A percentile compares a stretch with the other conserved stretches of the same genome.
Evolutionary conservation across 768 basidiomycete species (phyloP).

Genomic region (Termitomyces eurrhizus): DNA sequence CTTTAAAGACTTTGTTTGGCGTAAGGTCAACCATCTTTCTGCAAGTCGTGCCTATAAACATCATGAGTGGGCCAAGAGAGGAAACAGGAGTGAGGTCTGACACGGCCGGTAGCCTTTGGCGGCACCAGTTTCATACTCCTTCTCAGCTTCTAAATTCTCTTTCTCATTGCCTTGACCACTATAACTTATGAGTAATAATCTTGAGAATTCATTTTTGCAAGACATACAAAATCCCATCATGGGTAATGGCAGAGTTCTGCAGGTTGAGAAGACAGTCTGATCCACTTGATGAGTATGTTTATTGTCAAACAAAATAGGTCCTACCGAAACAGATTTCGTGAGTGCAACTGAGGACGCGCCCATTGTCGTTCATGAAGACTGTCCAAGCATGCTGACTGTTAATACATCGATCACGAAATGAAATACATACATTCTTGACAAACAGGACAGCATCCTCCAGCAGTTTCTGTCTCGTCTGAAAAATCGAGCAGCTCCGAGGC

Average conservation of each 20-base stretch:
- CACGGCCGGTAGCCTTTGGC: conserved; percentile 60
- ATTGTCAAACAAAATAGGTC: conserved; percentile 9
- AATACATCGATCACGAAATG: not conserved
- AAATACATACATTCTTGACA: conserved; percentile 54
- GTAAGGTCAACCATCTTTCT: conserved; percentile 58
- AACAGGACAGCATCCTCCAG: conserved; percentile 51
- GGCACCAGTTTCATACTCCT: conserved; percentile 50
- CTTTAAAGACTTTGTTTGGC: conserved; percentile 50
- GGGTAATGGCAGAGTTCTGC: conserved; percentile 45
- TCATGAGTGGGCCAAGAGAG: not conserved
- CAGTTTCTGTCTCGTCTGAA: conserved; percentile 41
- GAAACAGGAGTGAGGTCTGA: conserved; percentile 22
- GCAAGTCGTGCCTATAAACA: conserved; percentile 57
- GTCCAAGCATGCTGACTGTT: not conserved
- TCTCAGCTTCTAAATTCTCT: conserved; percentile 52
- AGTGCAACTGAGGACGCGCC: conserved; percentile 59
- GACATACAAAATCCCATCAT: conserved; percentile 59
- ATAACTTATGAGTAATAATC: not conserved
- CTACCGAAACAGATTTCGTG: conserved; percentile 64
- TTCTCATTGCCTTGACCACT: conserved; percentile 55
- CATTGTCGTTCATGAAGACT: conserved; percentile 48
- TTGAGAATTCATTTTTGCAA: not conserved
- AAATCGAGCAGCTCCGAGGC: conserved; percentile 40
- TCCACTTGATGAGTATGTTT: not conserved
- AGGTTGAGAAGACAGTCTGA: conserved; percentile 56